Evolutionary conservation across 73 alveolate genomes (phyloP), one percentile per base, ranked within the genome.

Genomic region (Paramecium caudatum): DNA sequence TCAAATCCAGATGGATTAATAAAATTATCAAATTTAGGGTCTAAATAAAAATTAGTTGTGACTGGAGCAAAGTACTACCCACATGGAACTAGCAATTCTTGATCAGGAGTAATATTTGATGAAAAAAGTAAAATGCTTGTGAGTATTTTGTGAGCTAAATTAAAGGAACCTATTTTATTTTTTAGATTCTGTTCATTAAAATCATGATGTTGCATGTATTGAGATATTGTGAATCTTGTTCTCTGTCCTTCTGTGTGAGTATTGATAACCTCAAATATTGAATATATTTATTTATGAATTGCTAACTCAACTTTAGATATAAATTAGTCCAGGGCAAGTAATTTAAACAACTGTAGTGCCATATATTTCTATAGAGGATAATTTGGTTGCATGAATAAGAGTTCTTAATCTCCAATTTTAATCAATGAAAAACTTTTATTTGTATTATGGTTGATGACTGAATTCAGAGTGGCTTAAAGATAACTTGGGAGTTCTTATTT

Each of bases 361-460:
- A 68, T 68, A 68, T 68, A 68, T 68, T 68, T 68, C 21, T 68
- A 34, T 7, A 68, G 50, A 32, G 84, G 84, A n/a, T 25, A 68
- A 8, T 68, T 68, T n/a, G 84, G 84, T 68, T 55, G n/a, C 80
- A 55, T 55, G 3, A 55, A 55, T 27, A 55, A 2, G 1, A 55
- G 23, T 0, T 37, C 23, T 27, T 55, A 27, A 55, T 55, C 80
- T 5, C 30, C 30, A 16, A 55, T 6, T 27, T 55, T 55, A 32
- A 32, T 30, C 9, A 68, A 34, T 68, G 47, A 47, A 34, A 68
- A 68, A 68, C 34, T 30, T 8, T 68, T 68, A 32, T 68, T 49
- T 13, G 21, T 32, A n/a, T 68, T 34, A 32, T 68, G 61, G 37
- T 34, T 68, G 5, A 37, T 68, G 4, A 68, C 19, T 13, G 50